Percentiles rank a stretch among this genome's conserved stretches.
These are phyloP conservation scores for Pichia sp. DNA, from an alignment of 1,139 yeast species.

Conservation along the genomic window DNA sequence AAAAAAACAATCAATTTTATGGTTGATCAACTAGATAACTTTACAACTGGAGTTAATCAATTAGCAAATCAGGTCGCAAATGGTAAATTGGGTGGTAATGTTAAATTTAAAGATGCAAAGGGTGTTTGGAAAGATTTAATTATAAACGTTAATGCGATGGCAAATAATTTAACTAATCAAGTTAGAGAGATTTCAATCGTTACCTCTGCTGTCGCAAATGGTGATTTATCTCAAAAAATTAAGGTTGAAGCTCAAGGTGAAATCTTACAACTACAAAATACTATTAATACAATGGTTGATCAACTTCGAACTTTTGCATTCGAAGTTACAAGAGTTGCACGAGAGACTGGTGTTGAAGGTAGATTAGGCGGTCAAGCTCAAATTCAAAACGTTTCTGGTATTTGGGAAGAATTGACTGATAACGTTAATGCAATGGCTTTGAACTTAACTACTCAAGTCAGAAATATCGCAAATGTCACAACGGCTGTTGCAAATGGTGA, in stretches of 20 bases:
- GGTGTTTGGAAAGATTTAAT: conserved; percentile 85
- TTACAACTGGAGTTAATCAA: conserved; percentile 76
- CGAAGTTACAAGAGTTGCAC: conserved; percentile 81
- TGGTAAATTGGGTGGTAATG: conserved; percentile 86
- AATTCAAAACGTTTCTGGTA: conserved; percentile 78
- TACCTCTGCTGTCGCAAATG: conserved; percentile 76
- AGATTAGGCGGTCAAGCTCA: conserved; percentile 84
- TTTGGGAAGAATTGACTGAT: conserved; percentile 85
- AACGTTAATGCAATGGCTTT: conserved; percentile 89
- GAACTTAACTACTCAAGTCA: conserved; percentile 77
- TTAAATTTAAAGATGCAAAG: conserved; percentile 57
- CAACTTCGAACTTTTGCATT: conserved; percentile 82
- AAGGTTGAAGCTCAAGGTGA: conserved; percentile 85
- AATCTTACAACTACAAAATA: conserved; percentile 68
- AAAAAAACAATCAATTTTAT: conserved; percentile 77
- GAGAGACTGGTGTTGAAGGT: conserved; percentile 88
- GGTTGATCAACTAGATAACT: conserved; percentile 82
- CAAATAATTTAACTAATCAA: conserved; percentile 76
- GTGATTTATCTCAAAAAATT: conserved; percentile 70
- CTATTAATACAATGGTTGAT: conserved; percentile 83
- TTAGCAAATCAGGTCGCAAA: conserved; percentile 87
- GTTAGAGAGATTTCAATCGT: conserved; percentile 84
- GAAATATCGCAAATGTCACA: conserved; percentile 86
- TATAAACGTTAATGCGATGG: conserved; percentile 84
- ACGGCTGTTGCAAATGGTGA: conserved; percentile 93